Evolutionary conservation across 352 stramenopile species (phyloP), one percentile per base, ranked within the genome.

Genomic region (Phytophthora boehmeriae): DNA sequence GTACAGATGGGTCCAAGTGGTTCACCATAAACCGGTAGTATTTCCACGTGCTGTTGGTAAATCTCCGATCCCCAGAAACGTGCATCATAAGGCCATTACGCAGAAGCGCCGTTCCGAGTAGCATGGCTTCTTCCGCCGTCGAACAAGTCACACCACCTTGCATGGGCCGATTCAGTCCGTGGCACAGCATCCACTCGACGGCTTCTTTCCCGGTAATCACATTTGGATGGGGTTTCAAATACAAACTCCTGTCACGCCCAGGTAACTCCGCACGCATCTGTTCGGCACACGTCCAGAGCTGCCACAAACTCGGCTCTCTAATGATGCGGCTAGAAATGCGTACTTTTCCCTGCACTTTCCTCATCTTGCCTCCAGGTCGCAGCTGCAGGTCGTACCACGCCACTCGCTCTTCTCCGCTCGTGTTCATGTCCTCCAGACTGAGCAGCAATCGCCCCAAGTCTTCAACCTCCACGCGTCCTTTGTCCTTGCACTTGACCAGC

Each of bases 401-500:
- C 9, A 92, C 81, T 30, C 83, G 76, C 54, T 95, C 87, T 55
- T 94, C 80, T 10, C 85, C 87, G 49, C 75, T 91, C 6, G 85
- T 93, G 66, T 94, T 90, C 41, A 95, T 70, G 51, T 95, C 84
- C 47, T 95, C 87, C 0, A 95, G 59, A 61, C 81, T 90, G 5
- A 95, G 75, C 46, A 95, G 68, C 38, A 95, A 54, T 0, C 87
- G 83, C 0, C 87, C 87, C 10, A 95, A 58, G 53, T 95, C 87
- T 25, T 95, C 87, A 16, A 83, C 83, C 49, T 95, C 85, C 9
- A 95, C 85, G 20, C 86, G 81, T 8, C 87, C 87, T 45, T 93
- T 95, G 71, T 95, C 84, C 48, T 95, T 95, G 83, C 87, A 95
- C 54, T 95, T 95, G 5, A 95, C 76, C 11, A 93, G 66, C 54